Evolutionary conservation across 1,139 yeast species (phyloP).

Genomic region (Debaryomyces coudertii): DNA sequence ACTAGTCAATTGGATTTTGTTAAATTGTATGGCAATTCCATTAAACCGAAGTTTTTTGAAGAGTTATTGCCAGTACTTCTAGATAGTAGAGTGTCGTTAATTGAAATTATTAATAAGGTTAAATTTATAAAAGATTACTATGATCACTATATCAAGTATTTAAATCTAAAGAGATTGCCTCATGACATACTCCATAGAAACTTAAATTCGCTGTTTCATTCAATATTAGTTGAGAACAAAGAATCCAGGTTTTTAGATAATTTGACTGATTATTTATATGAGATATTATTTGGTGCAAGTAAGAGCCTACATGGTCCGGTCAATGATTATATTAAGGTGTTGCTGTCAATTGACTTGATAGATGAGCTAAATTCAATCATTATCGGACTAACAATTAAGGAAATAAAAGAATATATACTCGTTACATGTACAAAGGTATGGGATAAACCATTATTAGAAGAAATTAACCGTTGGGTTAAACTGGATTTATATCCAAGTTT

Average conservation of each 20-base stretch:
- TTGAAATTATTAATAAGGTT: conserved; percentile 18
- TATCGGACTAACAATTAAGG: conserved; percentile 43
- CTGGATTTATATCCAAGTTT: conserved; percentile 44
- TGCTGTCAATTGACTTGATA: conserved; percentile 32
- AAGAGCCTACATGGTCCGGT: not conserved
- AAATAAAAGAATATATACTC: conserved; percentile 42
- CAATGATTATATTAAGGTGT: conserved; percentile 9
- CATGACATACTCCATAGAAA: conserved; percentile 29
- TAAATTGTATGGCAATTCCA: conserved; percentile 39
- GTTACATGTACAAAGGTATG: conserved; percentile 41
- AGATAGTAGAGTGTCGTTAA: conserved; percentile 13
- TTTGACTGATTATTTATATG: not conserved
- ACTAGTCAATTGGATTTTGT: conserved; percentile 37
- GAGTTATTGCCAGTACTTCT: conserved; percentile 3
- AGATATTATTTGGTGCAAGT: conserved; percentile 1
- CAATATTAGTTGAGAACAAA: conserved; percentile 18
- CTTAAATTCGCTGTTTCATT: conserved; percentile 28
- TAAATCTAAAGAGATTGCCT: conserved; percentile 26
- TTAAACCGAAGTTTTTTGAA: conserved; percentile 18
- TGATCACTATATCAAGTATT: conserved; percentile 17
- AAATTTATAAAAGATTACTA: conserved; percentile 19
- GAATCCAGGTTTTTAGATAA: conserved; percentile 7
- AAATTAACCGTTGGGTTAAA: conserved; percentile 42
- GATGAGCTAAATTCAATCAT: conserved; percentile 42
- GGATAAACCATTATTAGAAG: conserved; percentile 42